phyloP scores from a whole-genome alignment of 805 yeast genomes.

The Cyberlindnera maclurae region DNA sequence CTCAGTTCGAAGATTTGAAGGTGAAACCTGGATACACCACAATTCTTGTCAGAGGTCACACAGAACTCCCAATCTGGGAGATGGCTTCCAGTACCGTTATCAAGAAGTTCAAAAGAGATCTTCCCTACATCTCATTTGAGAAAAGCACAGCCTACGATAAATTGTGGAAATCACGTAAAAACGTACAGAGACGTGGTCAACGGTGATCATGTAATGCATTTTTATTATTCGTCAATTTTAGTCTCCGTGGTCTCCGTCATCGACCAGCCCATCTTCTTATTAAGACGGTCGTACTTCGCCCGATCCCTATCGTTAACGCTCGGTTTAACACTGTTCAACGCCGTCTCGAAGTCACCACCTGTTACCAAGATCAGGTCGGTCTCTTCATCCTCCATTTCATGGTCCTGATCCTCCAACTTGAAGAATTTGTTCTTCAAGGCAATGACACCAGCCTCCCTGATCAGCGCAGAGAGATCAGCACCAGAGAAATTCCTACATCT shows the following conservation, averaged over 20 bases:
- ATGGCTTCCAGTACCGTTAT: constrained; percentile 24
- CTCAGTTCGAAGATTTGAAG: constrained; percentile 22
- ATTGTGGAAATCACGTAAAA: constrained; percentile 51
- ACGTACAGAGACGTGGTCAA: constrained; percentile 42
- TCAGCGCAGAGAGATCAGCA: constrained; percentile 89
- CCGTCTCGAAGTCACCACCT: constrained; percentile 57
- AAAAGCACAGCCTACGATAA: constrained; percentile 40
- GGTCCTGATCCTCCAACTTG: constrained; percentile 37
- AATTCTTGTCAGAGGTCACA: constrained; percentile 52
- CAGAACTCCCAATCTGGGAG: constrained; percentile 59
- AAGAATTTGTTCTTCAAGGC: constrained; percentile 76
- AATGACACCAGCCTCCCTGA: constrained; percentile 87
- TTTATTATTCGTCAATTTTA: constrained; percentile 7
- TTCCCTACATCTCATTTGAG: constrained; percentile 41
- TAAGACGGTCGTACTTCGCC: constrained; percentile 63
- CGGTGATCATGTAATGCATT: constrained; percentile 15
- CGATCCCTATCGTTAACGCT: constrained; percentile 87
- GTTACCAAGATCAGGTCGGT: constrained; percentile 48
- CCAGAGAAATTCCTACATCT: constrained; percentile 89
- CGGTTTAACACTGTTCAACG: constrained; percentile 74
- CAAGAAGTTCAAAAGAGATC: constrained; percentile 14
- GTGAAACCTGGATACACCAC: not conserved
- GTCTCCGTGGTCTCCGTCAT: constrained; percentile 23
- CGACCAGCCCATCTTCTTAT: constrained; percentile 71
- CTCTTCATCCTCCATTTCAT: constrained; percentile 36